Base-by-base conservation (phyloP, 306 rosid species). In the Pachyrhizus erosus region DNA sequence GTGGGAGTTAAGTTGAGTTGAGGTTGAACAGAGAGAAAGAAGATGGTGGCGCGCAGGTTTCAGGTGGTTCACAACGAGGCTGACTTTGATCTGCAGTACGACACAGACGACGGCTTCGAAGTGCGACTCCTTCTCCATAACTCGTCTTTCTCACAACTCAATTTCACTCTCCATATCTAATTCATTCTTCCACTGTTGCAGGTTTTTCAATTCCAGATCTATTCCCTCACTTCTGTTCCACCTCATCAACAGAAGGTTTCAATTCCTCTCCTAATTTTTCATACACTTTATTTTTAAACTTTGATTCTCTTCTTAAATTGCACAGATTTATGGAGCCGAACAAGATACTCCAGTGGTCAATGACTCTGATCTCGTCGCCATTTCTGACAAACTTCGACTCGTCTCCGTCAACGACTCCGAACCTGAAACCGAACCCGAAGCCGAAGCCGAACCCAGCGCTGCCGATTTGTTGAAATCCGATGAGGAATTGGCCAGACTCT, bases 101-200 rank as follows among this genome's bases (percentile, higher is more conserved):
- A 93, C 80, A 87, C 94, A 70, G 91, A 84, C 60, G 89, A 93
- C n/a, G 98, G 97, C 67, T 85, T 91, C 82, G 90, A 93, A 85
- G 29, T 24, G 49, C 49, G 26, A 0, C 57, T 54, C 62, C 76
- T 58, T 46, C 73, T 81, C 29, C 17, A 9, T 12, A 12, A 2
- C 24, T 8, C 18, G 11, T 27, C 34, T 3, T 29, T 33, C 58
- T 34, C 61, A 8, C 68, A 15, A 31, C 3, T 82, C 62, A 26
- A 34, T 48, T 55, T 66, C 72, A 43, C 27, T 45, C 0, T 55
- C 43, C 20, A 9, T 20, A 5, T 49, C 1, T 1, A 5, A 23
- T 33, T 64, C 70, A 7, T 64, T 64, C 12, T 2, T 65, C 37
- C 68, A 2, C 54, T 15, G 21, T 21, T 73, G 24, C 88, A 93